These are phyloP conservation scores for Naganishia friedmannii DNA, from an alignment of 768 basidiomycete species.

Conservation along the genomic window DNA sequence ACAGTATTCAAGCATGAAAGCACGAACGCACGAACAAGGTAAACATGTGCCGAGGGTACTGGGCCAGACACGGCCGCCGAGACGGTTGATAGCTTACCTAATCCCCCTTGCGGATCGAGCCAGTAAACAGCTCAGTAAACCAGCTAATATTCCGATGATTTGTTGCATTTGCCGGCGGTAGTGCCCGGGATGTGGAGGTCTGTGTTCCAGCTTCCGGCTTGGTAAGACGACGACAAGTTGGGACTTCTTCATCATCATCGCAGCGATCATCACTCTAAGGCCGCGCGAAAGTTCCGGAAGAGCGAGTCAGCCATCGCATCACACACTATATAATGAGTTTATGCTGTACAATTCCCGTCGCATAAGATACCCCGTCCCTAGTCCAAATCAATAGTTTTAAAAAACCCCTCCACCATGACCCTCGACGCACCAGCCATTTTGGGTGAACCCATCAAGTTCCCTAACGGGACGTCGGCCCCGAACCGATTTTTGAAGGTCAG, in stretches of 20 bases:
- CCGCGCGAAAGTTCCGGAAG: not conserved
- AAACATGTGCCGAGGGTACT: conserved; percentile 3
- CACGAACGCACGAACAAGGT: too few relatives aligned
- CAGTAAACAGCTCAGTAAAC: too few relatives aligned
- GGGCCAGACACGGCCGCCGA: conserved; percentile 16
- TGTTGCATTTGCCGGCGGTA: not conserved
- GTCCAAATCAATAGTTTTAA: not conserved
- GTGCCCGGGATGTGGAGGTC: not conserved
- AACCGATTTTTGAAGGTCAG: conserved; percentile 41
- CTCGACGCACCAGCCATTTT: conserved; percentile 24
- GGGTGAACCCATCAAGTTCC: conserved; percentile 39
- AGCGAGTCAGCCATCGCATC: too few relatives aligned
- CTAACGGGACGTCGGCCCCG: conserved; percentile 39
- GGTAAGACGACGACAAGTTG: not conserved
- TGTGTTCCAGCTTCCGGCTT: not conserved
- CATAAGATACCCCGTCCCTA: too few relatives aligned
- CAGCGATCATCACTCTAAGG: not conserved
- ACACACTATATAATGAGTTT: not conserved
- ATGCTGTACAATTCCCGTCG: not conserved
- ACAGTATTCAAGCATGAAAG: too few relatives aligned
- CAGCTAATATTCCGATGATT: too few relatives aligned
- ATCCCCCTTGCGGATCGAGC: too few relatives aligned
- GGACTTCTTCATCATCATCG: too few relatives aligned
- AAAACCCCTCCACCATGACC: not conserved
- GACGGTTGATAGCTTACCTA: too few relatives aligned